A percentile compares a stretch with the other conserved stretches of the same genome.
Evolutionary conservation across 1,139 yeast genomes (phyloP).

Genomic region (Geotrichum carabidarum): DNA sequence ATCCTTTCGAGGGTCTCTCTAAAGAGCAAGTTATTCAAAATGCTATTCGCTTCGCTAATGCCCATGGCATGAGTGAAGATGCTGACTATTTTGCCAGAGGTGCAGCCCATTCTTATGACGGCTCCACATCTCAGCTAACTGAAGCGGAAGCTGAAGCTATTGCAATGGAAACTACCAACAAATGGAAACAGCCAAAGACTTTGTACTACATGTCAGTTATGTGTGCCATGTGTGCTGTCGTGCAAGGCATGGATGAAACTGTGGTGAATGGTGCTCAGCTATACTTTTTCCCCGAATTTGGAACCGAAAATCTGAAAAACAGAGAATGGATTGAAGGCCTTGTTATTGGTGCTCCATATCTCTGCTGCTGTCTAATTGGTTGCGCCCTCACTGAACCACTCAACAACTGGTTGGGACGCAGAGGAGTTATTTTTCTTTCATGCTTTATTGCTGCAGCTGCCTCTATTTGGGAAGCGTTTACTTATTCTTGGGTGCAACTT

Average conservation of each 20-base stretch:
- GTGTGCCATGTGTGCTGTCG: conserved; percentile 85
- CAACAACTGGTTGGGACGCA: conserved; percentile 62
- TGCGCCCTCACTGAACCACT: conserved; percentile 71
- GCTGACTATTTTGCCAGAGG: conserved; percentile 63
- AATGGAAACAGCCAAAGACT: conserved; percentile 60
- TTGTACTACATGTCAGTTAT: conserved; percentile 61
- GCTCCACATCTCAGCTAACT: conserved; percentile 53
- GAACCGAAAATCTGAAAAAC: conserved; percentile 35
- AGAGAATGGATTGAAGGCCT: conserved; percentile 69
- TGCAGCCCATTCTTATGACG: conserved; percentile 71
- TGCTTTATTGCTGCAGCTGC: conserved; percentile 61
- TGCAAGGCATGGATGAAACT: conserved; percentile 90
- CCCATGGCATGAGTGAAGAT: conserved; percentile 51
- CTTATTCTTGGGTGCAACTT: conserved; percentile 68
- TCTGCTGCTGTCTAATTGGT: conserved; percentile 63
- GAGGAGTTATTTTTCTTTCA: conserved; percentile 66
- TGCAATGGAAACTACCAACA: conserved; percentile 51
- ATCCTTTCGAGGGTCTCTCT: conserved; percentile 58
- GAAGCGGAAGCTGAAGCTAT: conserved; percentile 58
- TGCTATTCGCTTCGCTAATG: conserved; percentile 65
- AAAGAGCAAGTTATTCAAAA: conserved; percentile 62
- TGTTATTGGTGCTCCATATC: conserved; percentile 75
- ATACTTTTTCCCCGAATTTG: conserved; percentile 55
- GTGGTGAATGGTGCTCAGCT: conserved; percentile 81
- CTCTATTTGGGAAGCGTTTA: conserved; percentile 74